Evolutionary conservation across 441 rosid genomes (phyloP).

Genomic region (Pelargonium citronellum): DNA sequence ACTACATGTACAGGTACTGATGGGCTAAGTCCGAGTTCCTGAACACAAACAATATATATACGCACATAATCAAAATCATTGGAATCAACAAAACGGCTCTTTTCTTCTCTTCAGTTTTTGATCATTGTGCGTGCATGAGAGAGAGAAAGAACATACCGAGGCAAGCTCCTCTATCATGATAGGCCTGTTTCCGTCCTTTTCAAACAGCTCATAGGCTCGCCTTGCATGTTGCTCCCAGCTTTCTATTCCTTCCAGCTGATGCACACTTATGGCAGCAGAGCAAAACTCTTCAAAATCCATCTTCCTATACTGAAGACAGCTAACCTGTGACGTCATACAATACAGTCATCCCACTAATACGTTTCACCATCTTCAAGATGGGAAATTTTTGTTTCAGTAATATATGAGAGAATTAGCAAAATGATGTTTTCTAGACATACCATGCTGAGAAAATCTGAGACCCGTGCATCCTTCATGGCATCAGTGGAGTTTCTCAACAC

Average conservation of each 20-base stretch:
- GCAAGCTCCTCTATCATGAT: constrained; percentile 89
- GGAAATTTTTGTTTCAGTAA: background rate
- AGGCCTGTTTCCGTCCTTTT: constrained; percentile 77
- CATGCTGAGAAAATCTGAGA: constrained; percentile 62
- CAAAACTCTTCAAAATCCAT: constrained; percentile 95
- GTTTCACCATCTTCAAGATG: background rate
- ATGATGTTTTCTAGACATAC: constrained; percentile 30
- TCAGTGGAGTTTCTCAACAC: constrained; percentile 72
- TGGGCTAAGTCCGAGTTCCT: constrained; percentile 95
- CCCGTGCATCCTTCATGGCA: constrained; percentile 82
- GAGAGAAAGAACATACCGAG: constrained; percentile 46
- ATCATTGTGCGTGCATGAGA: background rate
- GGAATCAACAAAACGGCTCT: background rate
- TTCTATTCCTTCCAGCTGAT: constrained; percentile 83
- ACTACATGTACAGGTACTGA: constrained; percentile 78
- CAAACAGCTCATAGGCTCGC: constrained; percentile 71
- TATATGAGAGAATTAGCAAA: background rate
- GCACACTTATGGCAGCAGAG: constrained; percentile 83
- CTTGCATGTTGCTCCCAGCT: constrained; percentile 79
- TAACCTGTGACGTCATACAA: constrained; percentile 44
- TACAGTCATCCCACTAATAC: constrained; percentile 5
- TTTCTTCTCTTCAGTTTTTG: background rate
- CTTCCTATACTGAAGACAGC: constrained; percentile 70
- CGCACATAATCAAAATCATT: no score
- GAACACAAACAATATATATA: no score